Evolutionary conservation across 164 flowering plant species (phyloP), one percentile per base, ranked within the genome.

Genomic region (Akebia trifoliata): DNA sequence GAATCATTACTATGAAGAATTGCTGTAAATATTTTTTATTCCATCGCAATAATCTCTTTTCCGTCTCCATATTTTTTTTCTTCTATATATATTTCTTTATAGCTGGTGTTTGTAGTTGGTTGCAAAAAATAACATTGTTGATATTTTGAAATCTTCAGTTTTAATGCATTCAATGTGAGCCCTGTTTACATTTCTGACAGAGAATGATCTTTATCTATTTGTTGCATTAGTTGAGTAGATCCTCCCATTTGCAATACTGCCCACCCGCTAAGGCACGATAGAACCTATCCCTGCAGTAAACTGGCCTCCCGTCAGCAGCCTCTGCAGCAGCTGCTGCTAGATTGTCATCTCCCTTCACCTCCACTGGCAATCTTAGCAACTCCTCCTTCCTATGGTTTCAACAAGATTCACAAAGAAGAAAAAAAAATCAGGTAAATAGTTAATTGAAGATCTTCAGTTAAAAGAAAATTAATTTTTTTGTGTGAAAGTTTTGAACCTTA

Each of bases 221-320:
- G 22, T 25, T 37, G 40, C 17, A 24, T 70, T 69, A 83, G 63
- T 88, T 84, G 3, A 86, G 36, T 40, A 89, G 79, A 72, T 89
- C 98, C 24, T 89, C 95, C 97, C 97, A 89, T 77, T 87, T 92
- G 93, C 97, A 89, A 71, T 92, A 89, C 56, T 92, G 98, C 4
- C 95, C 97, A 34, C 98, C 98, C 18, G 98, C 98, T 63, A 93
- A 74, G 72, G 97, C 97, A 25, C 95, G 90, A 44, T 92, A 86
- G 61, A 46, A 87, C 67, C 98, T 78, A 62, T 93, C 94, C 57
- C 98, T 82, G 76, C 96, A 86, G 74, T 92, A 92, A 47, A 92
- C 96, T 26, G 98, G 96, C 75, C 98, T 83, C 58, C 96, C 95
- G 69, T 85, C 95, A 24, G 98, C 98, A 56, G 98, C 96, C 69